Conservation (phyloP, 2,329 filamentous ascomycete species). For the Penicillium occitanis region DNA sequence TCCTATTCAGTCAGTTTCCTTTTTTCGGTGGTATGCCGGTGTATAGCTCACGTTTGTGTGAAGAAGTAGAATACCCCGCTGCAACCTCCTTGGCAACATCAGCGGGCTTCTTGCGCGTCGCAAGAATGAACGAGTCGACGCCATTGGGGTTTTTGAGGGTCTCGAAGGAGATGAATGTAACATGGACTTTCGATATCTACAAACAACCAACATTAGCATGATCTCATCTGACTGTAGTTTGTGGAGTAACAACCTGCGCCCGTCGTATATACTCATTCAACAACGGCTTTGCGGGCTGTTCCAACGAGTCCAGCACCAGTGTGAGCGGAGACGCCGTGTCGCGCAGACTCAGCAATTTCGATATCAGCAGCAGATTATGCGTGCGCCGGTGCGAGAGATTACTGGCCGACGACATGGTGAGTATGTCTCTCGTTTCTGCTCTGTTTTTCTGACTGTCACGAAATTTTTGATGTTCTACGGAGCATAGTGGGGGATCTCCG, state of each 20-base stretch:
- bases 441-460: not conserved
- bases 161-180: slow-evolving; percentile 76
- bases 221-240: not conserved
- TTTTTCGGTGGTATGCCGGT: not conserved
- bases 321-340: slow-evolving; percentile 84
- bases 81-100: slow-evolving; percentile 61
- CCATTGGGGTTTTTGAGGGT: slow-evolving; percentile 65
- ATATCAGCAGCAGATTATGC: slow-evolving; percentile 79
- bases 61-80: slow-evolving; percentile 33
- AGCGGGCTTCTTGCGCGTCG: slow-evolving; percentile 58
- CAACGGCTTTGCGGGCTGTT: slow-evolving; percentile 72
- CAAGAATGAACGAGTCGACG: slow-evolving; percentile 67
- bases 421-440: not conserved
- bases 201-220: slow-evolving; percentile 19
- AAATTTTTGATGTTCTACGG: not conserved
- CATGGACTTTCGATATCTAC: slow-evolving; percentile 60
- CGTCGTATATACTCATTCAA: slow-evolving; percentile 71
- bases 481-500: not conserved
- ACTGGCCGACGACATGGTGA: slow-evolving; percentile 36
- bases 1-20: slow-evolving; percentile 47
- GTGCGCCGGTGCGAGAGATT: slow-evolving; percentile 66
- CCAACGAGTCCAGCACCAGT: slow-evolving; percentile 77
- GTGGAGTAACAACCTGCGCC: slow-evolving; percentile 59
- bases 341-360: slow-evolving; percentile 74
- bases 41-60: slow-evolving; percentile 31